Evolutionary conservation across 495 filamentous ascomycete genomes (phyloP), one percentile per base, ranked within the genome.

Genomic region (Penicillium mononematosum): DNA sequence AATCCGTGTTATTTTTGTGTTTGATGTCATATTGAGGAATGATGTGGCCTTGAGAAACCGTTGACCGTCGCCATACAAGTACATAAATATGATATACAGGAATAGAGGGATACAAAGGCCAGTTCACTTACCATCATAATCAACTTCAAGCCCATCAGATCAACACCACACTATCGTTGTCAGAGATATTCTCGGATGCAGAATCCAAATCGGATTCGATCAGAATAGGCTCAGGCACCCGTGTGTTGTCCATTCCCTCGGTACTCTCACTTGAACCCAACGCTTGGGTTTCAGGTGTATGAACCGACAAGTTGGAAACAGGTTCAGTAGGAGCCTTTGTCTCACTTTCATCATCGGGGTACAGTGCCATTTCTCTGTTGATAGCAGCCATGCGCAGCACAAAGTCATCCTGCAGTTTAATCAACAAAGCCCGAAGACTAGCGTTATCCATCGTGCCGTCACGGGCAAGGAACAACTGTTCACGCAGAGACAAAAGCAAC

Each of bases 331-430:
- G 19, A 11, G 44, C 44, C 0, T 29, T 49, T 7, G 10, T 49
- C 5, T 61, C 60, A 45, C 50, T 53, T 2, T 50, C 58, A 29
- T 62, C 60, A 25, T 49, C 46, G 11, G 19, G 42, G 1, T 51
- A 58, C n/a, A 58, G 53, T 12, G 54, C 36, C 27, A 63, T 55
- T 29, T 80, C 68, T 7, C 55, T 61, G 29, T 83, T 79, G 39
- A 90, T 80, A 17, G 80, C 76, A 54, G 81, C 76, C 90, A 96
- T 94, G 24, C 82, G 75, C 11, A 77, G 63, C 5, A 87, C 80
- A 66, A 96, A 96, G 50, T 96, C 88, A 50, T 81, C 82, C 64
- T 93, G 88, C 20, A 96, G 70, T 38, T 81, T 82, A 46, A 74
- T 77, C 52, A 97, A 67, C 81, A 90, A 94, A 19, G 73, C 73